These are phyloP conservation scores for Colletotrichum gloeosporioides DNA, from an alignment of 2,329 filamentous ascomycete genomes.

Conservation along the genomic window DNA sequence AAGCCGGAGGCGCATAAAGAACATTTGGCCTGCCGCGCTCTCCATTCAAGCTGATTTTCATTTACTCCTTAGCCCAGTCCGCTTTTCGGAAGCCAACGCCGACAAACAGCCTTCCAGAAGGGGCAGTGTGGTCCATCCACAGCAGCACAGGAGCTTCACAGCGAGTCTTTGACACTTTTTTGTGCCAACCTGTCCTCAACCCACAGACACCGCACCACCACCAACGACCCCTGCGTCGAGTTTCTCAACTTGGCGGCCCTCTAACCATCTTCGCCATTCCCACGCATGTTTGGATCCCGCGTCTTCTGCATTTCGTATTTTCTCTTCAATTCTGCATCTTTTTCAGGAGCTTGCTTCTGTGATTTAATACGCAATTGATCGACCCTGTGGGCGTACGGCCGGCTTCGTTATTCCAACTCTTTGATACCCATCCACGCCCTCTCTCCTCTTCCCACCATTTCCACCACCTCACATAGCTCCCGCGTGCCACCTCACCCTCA, in stretches of 20 bases:
- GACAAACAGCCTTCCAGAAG: background rate
- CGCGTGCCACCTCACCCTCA: slow-evolving; percentile 7
- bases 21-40: background rate
- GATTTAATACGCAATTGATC: slow-evolving; percentile 20
- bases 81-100: background rate
- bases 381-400: slow-evolving; percentile 12
- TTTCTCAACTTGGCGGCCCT: slow-evolving; percentile 18
- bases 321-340: slow-evolving; percentile 4
- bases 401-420: slow-evolving; percentile 3
- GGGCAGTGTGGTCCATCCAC: background rate
- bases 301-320: slow-evolving; percentile 5
- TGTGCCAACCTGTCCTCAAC: slow-evolving; percentile 33
- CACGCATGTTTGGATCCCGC: slow-evolving; percentile 12
- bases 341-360: slow-evolving; percentile 13
- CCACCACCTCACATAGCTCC: background rate
- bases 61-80: background rate
- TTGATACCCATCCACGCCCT: slow-evolving; percentile 2
- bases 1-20: background rate
- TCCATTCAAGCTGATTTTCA: background rate
- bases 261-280: slow-evolving; percentile 1
- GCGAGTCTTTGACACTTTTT: slow-evolving; percentile 1
- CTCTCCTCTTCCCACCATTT: background rate
- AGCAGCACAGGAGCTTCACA: background rate
- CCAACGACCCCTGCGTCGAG: slow-evolving; percentile 13
- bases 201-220: slow-evolving; percentile 15